Conservation (phyloP, 2,329 filamentous ascomycete genomes). For the Hypoxylon sp. region DNA sequence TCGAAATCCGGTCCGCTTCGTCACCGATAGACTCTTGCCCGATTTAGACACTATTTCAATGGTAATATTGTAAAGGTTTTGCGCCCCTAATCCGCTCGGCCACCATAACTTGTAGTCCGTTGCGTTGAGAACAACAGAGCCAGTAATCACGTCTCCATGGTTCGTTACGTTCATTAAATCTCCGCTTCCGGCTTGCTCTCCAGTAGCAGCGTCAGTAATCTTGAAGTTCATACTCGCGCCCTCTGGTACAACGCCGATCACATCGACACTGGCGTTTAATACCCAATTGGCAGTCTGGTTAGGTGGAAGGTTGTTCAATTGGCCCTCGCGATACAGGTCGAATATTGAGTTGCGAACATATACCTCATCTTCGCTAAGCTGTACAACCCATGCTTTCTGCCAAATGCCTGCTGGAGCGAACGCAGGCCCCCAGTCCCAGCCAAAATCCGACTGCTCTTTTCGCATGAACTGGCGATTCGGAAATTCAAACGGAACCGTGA, state of each 20-base stretch:
- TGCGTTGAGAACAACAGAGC: constrained; percentile 59
- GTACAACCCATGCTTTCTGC: constrained; percentile 69
- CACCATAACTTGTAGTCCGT: constrained; percentile 69
- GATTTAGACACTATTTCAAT: constrained; percentile 56
- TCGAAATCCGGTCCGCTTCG: constrained; percentile 70
- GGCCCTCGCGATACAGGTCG: constrained; percentile 70
- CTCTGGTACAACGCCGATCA: constrained; percentile 60
- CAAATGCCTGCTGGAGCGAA: constrained; percentile 73
- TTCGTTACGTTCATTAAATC: constrained; percentile 31
- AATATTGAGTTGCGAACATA: constrained; percentile 62
- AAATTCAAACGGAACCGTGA: constrained; percentile 65
- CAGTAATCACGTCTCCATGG: constrained; percentile 61
- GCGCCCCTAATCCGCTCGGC: constrained; percentile 68
- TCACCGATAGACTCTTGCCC: constrained; percentile 58
- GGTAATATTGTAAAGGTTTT: constrained; percentile 69
- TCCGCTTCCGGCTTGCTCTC: constrained; percentile 55
- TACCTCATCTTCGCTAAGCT: constrained; percentile 58
- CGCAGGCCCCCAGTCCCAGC: constrained; percentile 73
- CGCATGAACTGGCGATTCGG: constrained; percentile 68
- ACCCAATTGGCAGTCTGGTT: constrained; percentile 70
- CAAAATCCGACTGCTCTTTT: constrained; percentile 72
- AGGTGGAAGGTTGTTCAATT: constrained; percentile 69
- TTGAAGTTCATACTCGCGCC: constrained; percentile 61
- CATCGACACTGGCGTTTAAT: constrained; percentile 71
- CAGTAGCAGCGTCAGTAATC: constrained; percentile 57